Conservation (phyloP, 495 filamentous ascomycete species). For the Terfezia boudieri region DNA sequence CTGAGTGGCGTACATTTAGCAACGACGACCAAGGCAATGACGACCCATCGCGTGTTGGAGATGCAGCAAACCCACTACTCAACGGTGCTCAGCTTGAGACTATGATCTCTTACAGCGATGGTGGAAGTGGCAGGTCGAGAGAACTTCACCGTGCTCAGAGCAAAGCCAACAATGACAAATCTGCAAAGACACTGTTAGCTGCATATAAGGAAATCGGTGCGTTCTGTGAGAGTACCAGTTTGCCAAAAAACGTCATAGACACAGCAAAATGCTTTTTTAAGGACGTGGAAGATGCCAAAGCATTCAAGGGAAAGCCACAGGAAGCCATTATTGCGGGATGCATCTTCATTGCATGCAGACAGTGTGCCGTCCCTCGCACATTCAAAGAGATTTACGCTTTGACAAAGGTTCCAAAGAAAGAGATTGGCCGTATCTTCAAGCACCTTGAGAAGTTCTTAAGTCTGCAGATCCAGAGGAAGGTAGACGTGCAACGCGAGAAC, state of each 20-base stretch:
- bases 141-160: conserved; percentile 76
- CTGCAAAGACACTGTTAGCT: conserved; percentile 50
- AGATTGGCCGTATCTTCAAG: conserved; percentile 93
- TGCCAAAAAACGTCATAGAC: conserved; percentile 57
- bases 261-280: conserved; percentile 88
- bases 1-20: conserved; percentile 95
- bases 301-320: conserved; percentile 85
- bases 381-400: conserved; percentile 81
- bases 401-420: conserved; percentile 88
- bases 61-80: conserved; percentile 62
- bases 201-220: conserved; percentile 81
- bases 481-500: conserved; percentile 18
- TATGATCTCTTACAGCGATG: conserved; percentile 56
- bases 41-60: conserved; percentile 93
- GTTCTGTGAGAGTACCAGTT: conserved; percentile 64
- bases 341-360: conserved; percentile 91
- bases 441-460: conserved; percentile 66
- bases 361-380: conserved; percentile 62
- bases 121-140: conserved; percentile 40
- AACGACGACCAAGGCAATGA: conserved; percentile 90
- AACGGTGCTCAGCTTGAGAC: conserved; percentile 88
- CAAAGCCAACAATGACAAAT: conserved; percentile 66
- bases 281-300: conserved; percentile 69
- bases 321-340: conserved; percentile 87
- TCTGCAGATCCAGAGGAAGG: conserved; percentile 24